Percentiles rank a stretch among this genome's conserved stretches.
phyloP scores from a whole-genome alignment of 176 grass and related monocot species.

The Echinochloa phyllopogon region DNA sequence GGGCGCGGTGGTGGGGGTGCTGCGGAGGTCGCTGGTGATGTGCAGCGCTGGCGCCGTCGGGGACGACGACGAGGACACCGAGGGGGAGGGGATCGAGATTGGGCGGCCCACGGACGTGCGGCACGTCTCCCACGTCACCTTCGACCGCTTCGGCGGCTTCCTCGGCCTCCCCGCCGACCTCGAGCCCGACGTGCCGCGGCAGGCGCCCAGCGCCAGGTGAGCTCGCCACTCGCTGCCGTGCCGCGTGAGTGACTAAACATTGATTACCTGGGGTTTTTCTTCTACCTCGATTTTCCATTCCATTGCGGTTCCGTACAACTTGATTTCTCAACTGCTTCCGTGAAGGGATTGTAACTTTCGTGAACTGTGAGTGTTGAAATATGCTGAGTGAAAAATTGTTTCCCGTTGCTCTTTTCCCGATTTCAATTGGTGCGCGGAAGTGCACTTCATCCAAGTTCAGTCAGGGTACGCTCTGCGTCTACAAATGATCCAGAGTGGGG shows the following conservation, averaged over 20 bases:
- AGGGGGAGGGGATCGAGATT: conserved; percentile 66
- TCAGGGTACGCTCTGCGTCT: not conserved
- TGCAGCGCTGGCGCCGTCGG: conserved; percentile 64
- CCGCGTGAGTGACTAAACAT: not conserved
- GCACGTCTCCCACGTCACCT: conserved; percentile 89
- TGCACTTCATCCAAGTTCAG: not conserved
- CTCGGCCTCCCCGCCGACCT: conserved; percentile 89
- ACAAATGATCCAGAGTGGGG: not conserved
- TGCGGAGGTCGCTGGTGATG: conserved; percentile 93
- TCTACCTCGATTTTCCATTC: not conserved
- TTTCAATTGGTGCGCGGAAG: not conserved
- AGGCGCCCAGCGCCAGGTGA: conserved; percentile 86
- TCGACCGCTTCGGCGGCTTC: conserved; percentile 93
- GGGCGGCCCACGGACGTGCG: conserved; percentile 88
- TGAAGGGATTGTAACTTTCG: not conserved
- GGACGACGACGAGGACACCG: conserved; percentile 40
- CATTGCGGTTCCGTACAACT: not conserved
- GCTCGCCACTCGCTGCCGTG: not conserved
- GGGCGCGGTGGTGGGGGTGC: conserved; percentile 63
- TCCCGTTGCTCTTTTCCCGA: not conserved
- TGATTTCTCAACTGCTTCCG: conserved; percentile 18
- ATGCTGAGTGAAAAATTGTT: not conserved
- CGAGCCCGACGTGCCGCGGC: conserved; percentile 64
- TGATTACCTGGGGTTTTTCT: not conserved
- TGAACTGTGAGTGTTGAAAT: not conserved